Conservation (phyloP, 2,329 filamentous ascomycete genomes). For the Neofusicoccum umdonicola region DNA sequence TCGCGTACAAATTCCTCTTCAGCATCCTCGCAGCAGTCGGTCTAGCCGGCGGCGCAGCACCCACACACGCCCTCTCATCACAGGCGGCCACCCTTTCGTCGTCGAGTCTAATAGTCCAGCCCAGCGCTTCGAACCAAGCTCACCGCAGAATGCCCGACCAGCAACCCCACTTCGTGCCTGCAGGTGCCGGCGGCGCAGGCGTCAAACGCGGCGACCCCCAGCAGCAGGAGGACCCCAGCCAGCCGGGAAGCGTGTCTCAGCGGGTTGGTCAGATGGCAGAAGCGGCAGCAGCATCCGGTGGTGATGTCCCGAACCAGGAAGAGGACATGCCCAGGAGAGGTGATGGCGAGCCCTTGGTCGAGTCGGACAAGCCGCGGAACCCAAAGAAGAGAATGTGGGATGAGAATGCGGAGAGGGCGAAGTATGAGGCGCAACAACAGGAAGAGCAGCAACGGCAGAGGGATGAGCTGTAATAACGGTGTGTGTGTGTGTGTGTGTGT, state of each 20-base stretch:
- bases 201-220: conserved; percentile 31
- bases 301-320: neutral
- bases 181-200: conserved; percentile 53
- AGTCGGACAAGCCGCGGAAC: conserved; percentile 46
- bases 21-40: conserved; percentile 56
- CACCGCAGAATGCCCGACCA: conserved; percentile 30
- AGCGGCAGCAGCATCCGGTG: neutral
- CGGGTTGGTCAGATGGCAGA: conserved; percentile 46
- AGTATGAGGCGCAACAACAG: conserved; percentile 27
- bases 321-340: conserved; percentile 37
- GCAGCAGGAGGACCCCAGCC: conserved; percentile 32
- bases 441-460: conserved; percentile 22
- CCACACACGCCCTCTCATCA: neutral
- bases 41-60: conserved; percentile 22
- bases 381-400: conserved; percentile 64
- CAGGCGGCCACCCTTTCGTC: conserved; percentile 20
- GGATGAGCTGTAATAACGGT: conserved; percentile 27
- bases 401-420: conserved; percentile 40
- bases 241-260: conserved; percentile 37
- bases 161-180: conserved; percentile 35
- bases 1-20: conserved; percentile 59
- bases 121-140: conserved; percentile 40
- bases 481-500: too few relatives aligned
- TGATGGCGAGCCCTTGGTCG: conserved; percentile 46
- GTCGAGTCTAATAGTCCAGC: conserved; percentile 43